Conservation (phyloP, 495 filamentous ascomycete species). For the Clavariopsis aquatica region DNA sequence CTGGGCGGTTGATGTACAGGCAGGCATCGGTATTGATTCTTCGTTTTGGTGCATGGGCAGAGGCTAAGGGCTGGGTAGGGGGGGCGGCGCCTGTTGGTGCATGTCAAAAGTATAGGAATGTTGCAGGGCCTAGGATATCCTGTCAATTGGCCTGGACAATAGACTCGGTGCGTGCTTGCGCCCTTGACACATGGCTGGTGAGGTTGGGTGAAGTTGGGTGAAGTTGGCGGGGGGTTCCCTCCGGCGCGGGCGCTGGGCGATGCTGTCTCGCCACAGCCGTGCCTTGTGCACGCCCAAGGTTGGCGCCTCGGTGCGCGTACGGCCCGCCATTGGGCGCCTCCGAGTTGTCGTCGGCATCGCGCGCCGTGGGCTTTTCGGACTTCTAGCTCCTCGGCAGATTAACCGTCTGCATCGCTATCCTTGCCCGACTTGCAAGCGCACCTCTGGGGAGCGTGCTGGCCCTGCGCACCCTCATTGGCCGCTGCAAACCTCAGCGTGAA, state of each 20-base stretch:
- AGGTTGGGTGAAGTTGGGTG: not conserved
- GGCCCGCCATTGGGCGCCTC: not conserved
- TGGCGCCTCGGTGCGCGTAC: no score
- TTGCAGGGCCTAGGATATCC: conserved; percentile 21
- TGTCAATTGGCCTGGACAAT: conserved; percentile 3
- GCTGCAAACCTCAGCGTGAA: not conserved
- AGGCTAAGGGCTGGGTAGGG: conserved; percentile 6
- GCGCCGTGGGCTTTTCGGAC: no score
- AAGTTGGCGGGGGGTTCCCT: no score
- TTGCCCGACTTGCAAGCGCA: not conserved
- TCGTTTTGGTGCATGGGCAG: conserved; percentile 11
- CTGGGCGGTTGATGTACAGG: not conserved
- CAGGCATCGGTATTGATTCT: conserved; percentile 1
- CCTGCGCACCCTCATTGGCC: conserved; percentile 17
- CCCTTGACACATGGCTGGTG: not conserved
- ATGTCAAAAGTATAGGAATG: conserved; percentile 21
- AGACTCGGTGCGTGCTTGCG: conserved; percentile 12
- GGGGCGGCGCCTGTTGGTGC: conserved; percentile 15
- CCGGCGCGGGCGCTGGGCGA: no score
- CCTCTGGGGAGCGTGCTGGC: conserved; percentile 19
- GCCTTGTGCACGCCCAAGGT: no score
- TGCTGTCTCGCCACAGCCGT: no score
- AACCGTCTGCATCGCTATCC: not conserved
- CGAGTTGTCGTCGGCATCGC: not conserved
- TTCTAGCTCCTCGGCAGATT: conserved; percentile 11